Evolutionary conservation across 2,329 filamentous ascomycete genomes (phyloP).

Genomic region (Talaromyces pinophilus): DNA sequence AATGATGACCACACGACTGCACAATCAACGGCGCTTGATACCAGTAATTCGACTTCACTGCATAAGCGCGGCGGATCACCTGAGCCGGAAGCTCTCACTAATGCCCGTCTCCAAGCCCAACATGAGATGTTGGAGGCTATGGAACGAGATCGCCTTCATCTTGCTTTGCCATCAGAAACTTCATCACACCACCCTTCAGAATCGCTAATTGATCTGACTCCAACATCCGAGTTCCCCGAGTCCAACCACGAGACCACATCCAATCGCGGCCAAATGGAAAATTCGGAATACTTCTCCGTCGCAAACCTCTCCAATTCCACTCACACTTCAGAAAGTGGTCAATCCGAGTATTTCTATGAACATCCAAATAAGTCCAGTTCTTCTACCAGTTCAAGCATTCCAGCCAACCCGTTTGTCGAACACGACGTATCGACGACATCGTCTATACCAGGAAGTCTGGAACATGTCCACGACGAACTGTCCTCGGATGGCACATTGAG

Average conservation of each 20-base stretch:
- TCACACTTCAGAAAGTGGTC: conserved; percentile 38
- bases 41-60: conserved; percentile 30
- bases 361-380: conserved; percentile 32
- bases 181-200: conserved; percentile 45
- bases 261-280: conserved; percentile 25
- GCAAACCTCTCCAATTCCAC: conserved; percentile 28
- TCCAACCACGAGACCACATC: conserved; percentile 27
- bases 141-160: conserved; percentile 29
- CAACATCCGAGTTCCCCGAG: conserved; percentile 46
- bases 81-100: conserved; percentile 18
- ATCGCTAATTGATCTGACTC: conserved; percentile 48
- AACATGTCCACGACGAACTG: conserved; percentile 39
- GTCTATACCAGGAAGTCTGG: conserved; percentile 41
- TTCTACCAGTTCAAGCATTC: conserved; percentile 8
- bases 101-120: conserved; percentile 24
- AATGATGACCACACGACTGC: conserved; percentile 27
- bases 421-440: conserved; percentile 38
- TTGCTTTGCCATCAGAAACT: conserved; percentile 34
- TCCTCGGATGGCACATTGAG: conserved; percentile 44
- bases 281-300: conserved; percentile 32
- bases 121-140: conserved; percentile 27
- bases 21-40: conserved; percentile 43
- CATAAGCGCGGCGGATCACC: conserved; percentile 27
- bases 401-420: conserved; percentile 28
- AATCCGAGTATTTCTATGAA: conserved; percentile 37